Evolutionary conservation across 495 filamentous ascomycete species (phyloP).

Genomic region (Aspergillus sparsus): DNA sequence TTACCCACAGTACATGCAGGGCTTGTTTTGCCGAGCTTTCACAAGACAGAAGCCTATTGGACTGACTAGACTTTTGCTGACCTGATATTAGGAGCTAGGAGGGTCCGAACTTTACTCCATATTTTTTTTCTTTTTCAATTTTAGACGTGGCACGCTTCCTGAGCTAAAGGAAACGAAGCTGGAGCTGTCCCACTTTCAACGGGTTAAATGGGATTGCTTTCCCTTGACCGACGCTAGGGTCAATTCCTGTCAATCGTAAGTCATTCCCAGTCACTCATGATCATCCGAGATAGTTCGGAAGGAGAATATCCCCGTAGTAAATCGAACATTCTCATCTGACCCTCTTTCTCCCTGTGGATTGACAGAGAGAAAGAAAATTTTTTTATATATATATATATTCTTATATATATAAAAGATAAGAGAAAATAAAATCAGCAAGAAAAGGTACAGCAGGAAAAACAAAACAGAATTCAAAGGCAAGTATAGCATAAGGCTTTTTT

Average conservation of each 20-base stretch:
- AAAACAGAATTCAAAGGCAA: not conserved
- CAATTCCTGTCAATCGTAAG: slow-evolving; percentile 8
- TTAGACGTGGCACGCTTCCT: slow-evolving; percentile 8
- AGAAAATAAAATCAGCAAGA: too few relatives aligned
- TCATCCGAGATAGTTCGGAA: not conserved
- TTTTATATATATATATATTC: too few relatives aligned
- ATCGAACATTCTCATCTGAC: not conserved
- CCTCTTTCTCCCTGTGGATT: not conserved
- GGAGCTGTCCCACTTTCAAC: slow-evolving; percentile 4
- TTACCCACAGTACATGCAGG: slow-evolving; percentile 17
- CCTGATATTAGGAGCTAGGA: not conserved
- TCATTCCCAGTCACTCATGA: slow-evolving; percentile 4
- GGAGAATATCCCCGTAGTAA: slow-evolving; percentile 6
- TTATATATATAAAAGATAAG: too few relatives aligned
- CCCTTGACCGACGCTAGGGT: slow-evolving; percentile 1
- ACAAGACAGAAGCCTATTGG: not conserved
- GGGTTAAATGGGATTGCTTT: slow-evolving; percentile 11
- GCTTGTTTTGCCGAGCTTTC: slow-evolving; percentile 11
- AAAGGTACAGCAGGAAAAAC: too few relatives aligned
- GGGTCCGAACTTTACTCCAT: not conserved
- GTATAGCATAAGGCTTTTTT: not conserved
- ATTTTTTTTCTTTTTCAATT: slow-evolving; percentile 11
- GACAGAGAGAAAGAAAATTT: not conserved
- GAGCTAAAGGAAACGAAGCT: slow-evolving; percentile 2
- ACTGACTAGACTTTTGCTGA: not conserved